Base-by-base conservation (phyloP, 2,329 filamentous ascomycete genomes). In the Fusarium secorum region DNA sequence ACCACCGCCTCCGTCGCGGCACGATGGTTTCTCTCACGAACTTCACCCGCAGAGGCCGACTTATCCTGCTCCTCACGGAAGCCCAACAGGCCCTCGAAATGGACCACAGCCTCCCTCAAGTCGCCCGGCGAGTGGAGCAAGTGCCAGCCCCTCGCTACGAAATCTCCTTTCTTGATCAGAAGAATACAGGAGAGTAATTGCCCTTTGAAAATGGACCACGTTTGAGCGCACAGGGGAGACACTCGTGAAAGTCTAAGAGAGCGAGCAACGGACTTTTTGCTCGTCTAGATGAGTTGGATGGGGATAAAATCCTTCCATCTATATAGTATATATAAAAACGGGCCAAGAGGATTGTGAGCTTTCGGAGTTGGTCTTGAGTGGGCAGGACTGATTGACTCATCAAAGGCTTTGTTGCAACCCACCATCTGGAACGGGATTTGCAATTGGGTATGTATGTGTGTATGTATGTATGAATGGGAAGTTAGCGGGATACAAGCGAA, bases 91-190 rank as follows among this genome's bases (percentile, higher is more conserved):
- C 24, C 74, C 81, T n/a, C 79, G 82, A 59, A 84, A 82, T n/a
- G 80, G 80, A 24, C 72, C 77, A 11, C 76, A 78, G 11, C 75
- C 73, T 15, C 59, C 75, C 14, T 78, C 74, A 52, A 78, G 68
- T 24, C 82, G 86, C 51, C 83, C 85, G 35, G 81, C 85, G 33
- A 87, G 87, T 54, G 91, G 91, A n/a, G 92, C 92, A 7, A 94
- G 92, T 75, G 91, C 92, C 20, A 94, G 90, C 76, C 91, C 92
- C 15, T 94, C 92, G 14, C 79, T 95, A 67, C 88, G 90, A 74
- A 94, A 95, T 75, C 80, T 95, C 52, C 85, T 95, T 58, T 91
- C 89, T 51, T 93, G 80, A 82, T 22, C 28, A 20, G 20, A 18
- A 35, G 7, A 26, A 35, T 32, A 26, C 28, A 51, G 28, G 24